A percentile compares a stretch with the other conserved stretches of the same genome.
Conservation (phyloP, 176 grass and related monocot genomes). For the Oryza rufipogon region DNA sequence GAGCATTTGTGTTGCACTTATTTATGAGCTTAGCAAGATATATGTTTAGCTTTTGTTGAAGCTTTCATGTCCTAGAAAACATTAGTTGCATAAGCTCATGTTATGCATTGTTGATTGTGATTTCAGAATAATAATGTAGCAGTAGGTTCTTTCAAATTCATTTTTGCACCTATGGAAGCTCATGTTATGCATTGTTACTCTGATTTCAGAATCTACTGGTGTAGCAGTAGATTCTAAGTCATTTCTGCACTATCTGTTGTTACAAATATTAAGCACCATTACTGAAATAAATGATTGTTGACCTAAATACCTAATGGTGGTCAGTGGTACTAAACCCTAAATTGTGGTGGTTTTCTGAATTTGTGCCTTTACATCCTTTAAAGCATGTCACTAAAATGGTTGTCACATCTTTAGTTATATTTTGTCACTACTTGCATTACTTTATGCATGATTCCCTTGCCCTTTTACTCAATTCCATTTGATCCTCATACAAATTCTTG, state of each 20-base stretch:
- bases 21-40: not conserved
- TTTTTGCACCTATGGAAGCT: not conserved
- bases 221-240: not conserved
- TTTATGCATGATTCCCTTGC: not conserved
- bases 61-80: conserved; percentile 19
- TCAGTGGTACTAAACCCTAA: not conserved
- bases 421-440: not conserved
- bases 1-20: not conserved
- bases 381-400: not conserved
- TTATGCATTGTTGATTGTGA: not conserved
- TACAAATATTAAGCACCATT: not conserved
- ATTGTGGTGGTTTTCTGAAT: not conserved
- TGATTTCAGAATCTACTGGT: not conserved
- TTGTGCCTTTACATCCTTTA: not conserved
- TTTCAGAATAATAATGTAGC: not conserved
- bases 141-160: too few species aligned
- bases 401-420: conserved; percentile 1
- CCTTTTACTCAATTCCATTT: not conserved
- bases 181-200: not conserved
- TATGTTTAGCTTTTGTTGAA: conserved; percentile 13
- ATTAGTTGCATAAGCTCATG: not conserved
- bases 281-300: not conserved
- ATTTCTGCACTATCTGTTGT: not conserved
- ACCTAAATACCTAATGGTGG: not conserved
- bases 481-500: not conserved